Conservation (phyloP, 2,329 filamentous ascomycete species). For the Xylaria hypoxylon region DNA sequence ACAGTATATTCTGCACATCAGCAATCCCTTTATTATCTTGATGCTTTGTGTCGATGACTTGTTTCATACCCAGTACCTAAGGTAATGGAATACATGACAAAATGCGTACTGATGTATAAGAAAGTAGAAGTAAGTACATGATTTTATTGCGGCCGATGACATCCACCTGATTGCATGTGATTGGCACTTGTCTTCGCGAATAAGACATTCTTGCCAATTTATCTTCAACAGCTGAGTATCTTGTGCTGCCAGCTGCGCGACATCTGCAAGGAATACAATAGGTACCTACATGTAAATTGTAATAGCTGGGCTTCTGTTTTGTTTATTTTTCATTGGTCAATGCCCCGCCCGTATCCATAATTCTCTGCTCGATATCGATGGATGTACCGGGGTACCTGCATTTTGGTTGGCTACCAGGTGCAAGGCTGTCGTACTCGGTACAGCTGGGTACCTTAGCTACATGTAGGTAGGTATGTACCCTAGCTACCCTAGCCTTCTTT, state of each 20-base stretch:
- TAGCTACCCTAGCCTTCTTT: slow-evolving; percentile 1
- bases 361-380: background rate
- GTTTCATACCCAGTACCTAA: too few relatives aligned
- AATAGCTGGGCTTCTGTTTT: background rate
- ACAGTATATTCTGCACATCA: background rate
- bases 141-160: too few relatives aligned
- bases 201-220: background rate
- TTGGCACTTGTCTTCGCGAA: background rate
- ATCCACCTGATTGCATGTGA: background rate
- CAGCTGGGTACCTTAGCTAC: slow-evolving; percentile 1
- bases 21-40: background rate
- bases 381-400: slow-evolving; percentile 5
- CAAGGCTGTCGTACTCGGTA: background rate
- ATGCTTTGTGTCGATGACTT: background rate
- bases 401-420: background rate
- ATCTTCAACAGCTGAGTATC: slow-evolving; percentile 6
- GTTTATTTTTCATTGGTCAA: slow-evolving; percentile 44
- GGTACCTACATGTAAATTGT: too few relatives aligned
- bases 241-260: slow-evolving; percentile 19
- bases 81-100: too few relatives aligned
- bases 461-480: too few relatives aligned
- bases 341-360: slow-evolving; percentile 46
- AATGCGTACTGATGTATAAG: too few relatives aligned
- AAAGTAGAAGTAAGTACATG: too few relatives aligned
- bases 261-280: slow-evolving; percentile 30